A percentile compares a stretch with the other conserved stretches of the same genome.
phyloP scores from a whole-genome alignment of 2,329 filamentous ascomycete genomes.

The Fusarium proliferatum region DNA sequence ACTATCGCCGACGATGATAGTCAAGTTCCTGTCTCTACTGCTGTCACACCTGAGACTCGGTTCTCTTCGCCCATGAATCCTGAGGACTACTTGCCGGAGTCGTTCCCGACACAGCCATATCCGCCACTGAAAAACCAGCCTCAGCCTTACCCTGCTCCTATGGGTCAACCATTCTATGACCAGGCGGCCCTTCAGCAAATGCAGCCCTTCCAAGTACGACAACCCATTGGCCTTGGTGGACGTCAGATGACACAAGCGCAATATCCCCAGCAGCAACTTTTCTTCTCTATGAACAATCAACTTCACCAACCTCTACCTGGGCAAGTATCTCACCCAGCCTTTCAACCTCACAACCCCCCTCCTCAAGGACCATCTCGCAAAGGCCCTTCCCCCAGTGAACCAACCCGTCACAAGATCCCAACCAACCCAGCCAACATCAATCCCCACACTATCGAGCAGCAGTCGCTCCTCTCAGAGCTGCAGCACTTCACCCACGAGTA shows the following conservation, averaged over 20 bases:
- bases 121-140: neutral
- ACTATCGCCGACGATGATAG: neutral
- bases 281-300: neutral
- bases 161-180: neutral
- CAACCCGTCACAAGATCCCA: neutral
- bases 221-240: neutral
- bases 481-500: slow-evolving; percentile 11
- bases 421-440: neutral
- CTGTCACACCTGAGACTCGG: neutral
- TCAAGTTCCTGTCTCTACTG: neutral
- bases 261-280: neutral
- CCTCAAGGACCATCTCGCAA: neutral
- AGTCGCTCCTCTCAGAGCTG: slow-evolving; percentile 1
- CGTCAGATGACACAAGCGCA: fast-evolving
- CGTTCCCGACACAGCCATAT: neutral
- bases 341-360: neutral
- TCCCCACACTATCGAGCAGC: neutral
- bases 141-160: neutral
- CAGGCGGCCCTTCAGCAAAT: neutral
- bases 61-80: neutral
- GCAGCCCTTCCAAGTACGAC: neutral
- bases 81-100: neutral
- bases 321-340: neutral
- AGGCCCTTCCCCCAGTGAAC: neutral
- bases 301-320: neutral